Evolutionary conservation across 495 filamentous ascomycete genomes (phyloP).

Genomic region (Trichocladium antarcticum): DNA sequence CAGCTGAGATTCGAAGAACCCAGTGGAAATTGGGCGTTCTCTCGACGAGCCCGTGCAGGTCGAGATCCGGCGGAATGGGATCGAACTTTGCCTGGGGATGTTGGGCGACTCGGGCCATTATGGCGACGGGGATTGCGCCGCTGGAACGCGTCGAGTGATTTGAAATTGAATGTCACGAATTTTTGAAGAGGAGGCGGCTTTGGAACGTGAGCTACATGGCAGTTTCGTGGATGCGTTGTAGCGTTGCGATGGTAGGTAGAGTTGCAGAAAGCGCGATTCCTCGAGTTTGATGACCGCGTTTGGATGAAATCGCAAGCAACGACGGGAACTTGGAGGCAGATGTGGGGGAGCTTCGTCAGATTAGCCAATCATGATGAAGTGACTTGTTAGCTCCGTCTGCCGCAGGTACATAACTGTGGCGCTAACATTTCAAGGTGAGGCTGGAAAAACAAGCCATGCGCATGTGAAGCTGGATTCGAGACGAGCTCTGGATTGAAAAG

Average conservation of each 20-base stretch:
- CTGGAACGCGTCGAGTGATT: neutral
- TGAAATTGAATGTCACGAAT: neutral
- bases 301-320: neutral
- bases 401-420: slow-evolving; percentile 1
- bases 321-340: neutral
- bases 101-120: slow-evolving; percentile 54
- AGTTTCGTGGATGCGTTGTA: neutral
- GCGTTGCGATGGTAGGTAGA: neutral
- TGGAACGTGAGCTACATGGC: neutral
- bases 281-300: neutral
- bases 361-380: neutral
- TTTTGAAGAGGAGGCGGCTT: neutral
- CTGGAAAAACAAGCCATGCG: neutral
- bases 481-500: too few relatives aligned
- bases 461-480: neutral
- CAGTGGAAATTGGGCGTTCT: slow-evolving; percentile 72
- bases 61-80: slow-evolving; percentile 72
- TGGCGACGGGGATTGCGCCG: neutral
- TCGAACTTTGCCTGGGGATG: slow-evolving; percentile 66
- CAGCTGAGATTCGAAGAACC: slow-evolving; percentile 61
- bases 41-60: slow-evolving; percentile 61
- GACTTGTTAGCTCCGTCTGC: neutral
- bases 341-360: neutral
- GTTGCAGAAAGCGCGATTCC: neutral
- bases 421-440: slow-evolving; percentile 5